Conservation (phyloP, 2,329 filamentous ascomycete genomes). For the Didymella pinodella region DNA sequence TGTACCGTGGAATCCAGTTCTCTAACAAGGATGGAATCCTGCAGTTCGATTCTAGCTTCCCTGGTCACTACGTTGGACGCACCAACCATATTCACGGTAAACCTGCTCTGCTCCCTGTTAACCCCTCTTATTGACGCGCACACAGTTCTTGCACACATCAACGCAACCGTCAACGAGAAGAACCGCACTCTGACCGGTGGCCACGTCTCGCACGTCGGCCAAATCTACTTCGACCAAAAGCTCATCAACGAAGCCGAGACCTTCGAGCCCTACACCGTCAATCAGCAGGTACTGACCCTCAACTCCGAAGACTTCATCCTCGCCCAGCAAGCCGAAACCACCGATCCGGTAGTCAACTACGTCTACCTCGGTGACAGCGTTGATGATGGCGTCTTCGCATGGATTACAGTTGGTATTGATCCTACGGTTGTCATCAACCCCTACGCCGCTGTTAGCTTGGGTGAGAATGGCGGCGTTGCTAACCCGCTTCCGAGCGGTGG, state of each 20-base stretch:
- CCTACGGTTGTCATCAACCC: constrained; percentile 16
- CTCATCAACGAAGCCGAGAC: constrained; percentile 61
- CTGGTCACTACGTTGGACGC: constrained; percentile 48
- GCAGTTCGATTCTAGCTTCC: constrained; percentile 57
- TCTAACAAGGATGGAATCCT: constrained; percentile 57
- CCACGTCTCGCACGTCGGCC: constrained; percentile 65
- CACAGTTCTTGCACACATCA: constrained; percentile 46
- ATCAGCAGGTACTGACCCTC: constrained; percentile 52
- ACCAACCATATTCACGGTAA: constrained; percentile 35
- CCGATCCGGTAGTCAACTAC: constrained; percentile 65
- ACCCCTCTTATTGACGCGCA: not conserved
- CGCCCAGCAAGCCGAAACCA: constrained; percentile 55
- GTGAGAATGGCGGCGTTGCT: constrained; percentile 21
- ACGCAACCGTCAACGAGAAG: constrained; percentile 38
- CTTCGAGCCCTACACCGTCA: constrained; percentile 52
- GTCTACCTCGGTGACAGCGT: constrained; percentile 60
- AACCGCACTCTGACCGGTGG: constrained; percentile 60
- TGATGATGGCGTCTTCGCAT: constrained; percentile 33
- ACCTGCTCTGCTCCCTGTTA: not conserved
- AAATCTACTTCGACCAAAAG: constrained; percentile 69
- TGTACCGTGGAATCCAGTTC: constrained; percentile 57
- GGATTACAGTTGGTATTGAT: constrained; percentile 31
- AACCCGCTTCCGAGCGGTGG: constrained; percentile 1
- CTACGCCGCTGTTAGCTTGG: constrained; percentile 15
- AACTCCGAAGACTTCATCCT: constrained; percentile 62